Conservation (phyloP, 2,329 filamentous ascomycete species). For the Clarireedia homoeocarpa region DNA sequence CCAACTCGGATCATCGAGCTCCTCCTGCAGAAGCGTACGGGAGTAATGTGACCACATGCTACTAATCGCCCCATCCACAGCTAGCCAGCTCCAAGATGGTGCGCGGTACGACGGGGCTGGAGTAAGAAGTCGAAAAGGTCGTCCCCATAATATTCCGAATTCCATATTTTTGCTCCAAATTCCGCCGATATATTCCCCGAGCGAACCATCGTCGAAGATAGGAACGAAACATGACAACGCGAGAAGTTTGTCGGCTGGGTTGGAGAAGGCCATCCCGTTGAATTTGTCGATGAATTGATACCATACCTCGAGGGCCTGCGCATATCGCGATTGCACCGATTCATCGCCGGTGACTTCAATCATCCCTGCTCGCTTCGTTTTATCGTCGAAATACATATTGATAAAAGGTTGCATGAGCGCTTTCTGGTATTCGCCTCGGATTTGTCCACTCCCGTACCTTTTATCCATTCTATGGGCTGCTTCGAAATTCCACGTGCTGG, state of each 20-base stretch:
- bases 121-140: not conserved
- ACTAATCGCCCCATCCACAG: not conserved
- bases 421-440: not conserved
- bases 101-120: not conserved
- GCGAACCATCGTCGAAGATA: not conserved
- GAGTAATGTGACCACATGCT: not conserved
- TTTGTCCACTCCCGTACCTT: not conserved
- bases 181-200: not conserved
- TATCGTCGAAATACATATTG: not conserved
- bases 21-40: not conserved
- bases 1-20: not conserved
- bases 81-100: not conserved
- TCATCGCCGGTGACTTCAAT: not conserved
- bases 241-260: not conserved
- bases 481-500: not conserved
- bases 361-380: too few relatives aligned
- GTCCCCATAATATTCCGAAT: not conserved
- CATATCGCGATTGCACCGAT: not conserved
- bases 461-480: not conserved
- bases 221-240: not conserved
- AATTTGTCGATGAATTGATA: not conserved
- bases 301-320: not conserved
- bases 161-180: not conserved
- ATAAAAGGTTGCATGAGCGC: not conserved
- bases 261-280: not conserved